Evolutionary conservation across 495 filamentous ascomycete species (phyloP).

Genomic region (Staphylotrichum longicolle): DNA sequence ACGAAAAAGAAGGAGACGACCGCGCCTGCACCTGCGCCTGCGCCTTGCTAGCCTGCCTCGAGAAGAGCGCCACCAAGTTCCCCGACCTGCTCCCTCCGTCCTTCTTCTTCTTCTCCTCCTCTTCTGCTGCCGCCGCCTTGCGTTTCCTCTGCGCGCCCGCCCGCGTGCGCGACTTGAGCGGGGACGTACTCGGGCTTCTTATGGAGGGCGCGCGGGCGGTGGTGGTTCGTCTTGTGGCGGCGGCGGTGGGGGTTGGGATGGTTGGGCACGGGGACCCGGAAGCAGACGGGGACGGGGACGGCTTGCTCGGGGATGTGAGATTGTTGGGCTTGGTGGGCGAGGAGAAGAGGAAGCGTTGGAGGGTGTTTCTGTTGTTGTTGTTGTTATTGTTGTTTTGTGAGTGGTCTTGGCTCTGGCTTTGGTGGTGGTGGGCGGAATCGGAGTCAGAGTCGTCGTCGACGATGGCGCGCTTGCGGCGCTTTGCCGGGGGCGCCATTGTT

Average conservation of each 20-base stretch:
- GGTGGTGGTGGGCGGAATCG: neutral
- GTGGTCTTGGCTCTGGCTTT: too few species aligned
- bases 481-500: slow-evolving; percentile 54
- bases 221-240: slow-evolving; percentile 18
- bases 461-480: slow-evolving; percentile 46
- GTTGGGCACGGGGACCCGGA: slow-evolving; percentile 36
- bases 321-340: slow-evolving; percentile 34
- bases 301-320: neutral
- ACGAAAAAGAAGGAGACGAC: neutral
- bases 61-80: slow-evolving; percentile 53
- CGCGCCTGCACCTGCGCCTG: slow-evolving; percentile 33
- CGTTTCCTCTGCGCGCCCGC: slow-evolving; percentile 26
- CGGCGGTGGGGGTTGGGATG: slow-evolving; percentile 32
- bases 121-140: slow-evolving; percentile 36
- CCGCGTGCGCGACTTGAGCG: slow-evolving; percentile 40
- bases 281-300: neutral
- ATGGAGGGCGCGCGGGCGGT: slow-evolving; percentile 35
- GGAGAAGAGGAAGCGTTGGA: slow-evolving; percentile 44
- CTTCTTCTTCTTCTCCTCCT: slow-evolving; percentile 45
- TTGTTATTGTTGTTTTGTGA: slow-evolving; percentile 25
- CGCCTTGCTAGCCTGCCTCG: slow-evolving; percentile 41
- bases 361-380: slow-evolving; percentile 38
- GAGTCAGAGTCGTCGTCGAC: slow-evolving; percentile 31
- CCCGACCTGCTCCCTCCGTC: slow-evolving; percentile 36
- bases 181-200: slow-evolving; percentile 50